A percentile compares a stretch with the other conserved stretches of the same genome.
Conservation (phyloP, 768 basidiomycete genomes). For the Peribolospora baueri region DNA sequence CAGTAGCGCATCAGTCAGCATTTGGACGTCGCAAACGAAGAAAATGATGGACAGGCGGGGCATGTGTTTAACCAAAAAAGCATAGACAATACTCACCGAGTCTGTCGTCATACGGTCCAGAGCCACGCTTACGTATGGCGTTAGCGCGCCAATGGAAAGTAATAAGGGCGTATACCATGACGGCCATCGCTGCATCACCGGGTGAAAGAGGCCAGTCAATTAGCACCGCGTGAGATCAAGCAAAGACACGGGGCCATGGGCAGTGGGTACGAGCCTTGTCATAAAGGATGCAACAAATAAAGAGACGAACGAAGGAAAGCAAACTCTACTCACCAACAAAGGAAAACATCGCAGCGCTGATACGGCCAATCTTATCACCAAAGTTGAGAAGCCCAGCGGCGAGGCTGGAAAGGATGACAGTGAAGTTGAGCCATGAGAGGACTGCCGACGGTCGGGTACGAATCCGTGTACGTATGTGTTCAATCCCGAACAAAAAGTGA, state of each 20-base stretch:
- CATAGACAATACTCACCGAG: slow-evolving; percentile 27
- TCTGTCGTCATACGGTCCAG: slow-evolving; percentile 90
- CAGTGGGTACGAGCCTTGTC: not conserved
- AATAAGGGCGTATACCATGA: slow-evolving; percentile 86
- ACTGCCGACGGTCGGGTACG: slow-evolving; percentile 31
- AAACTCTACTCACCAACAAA: slow-evolving; percentile 44
- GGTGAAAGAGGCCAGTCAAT: slow-evolving; percentile 4
- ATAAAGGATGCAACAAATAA: not conserved
- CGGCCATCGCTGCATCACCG: slow-evolving; percentile 49
- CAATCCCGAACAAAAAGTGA: not conserved
- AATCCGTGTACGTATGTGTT: slow-evolving; percentile 6
- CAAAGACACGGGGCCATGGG: not conserved
- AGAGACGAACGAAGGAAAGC: not conserved
- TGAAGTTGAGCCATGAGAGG: slow-evolving; percentile 95
- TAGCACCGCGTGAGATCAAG: not conserved
- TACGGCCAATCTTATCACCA: slow-evolving; percentile 90
- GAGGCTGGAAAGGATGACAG: slow-evolving; percentile 86
- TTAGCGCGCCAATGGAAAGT: slow-evolving; percentile 92
- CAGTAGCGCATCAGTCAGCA: not conserved
- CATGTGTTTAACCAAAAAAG: slow-evolving; percentile 6
- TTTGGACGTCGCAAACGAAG: too few species aligned
- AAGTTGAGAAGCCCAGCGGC: slow-evolving; percentile 92
- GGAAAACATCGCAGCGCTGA: slow-evolving; percentile 90
- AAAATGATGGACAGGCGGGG: not conserved
- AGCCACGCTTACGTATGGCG: slow-evolving; percentile 69